Base-by-base conservation (phyloP, 192 early-diverging fungal species). In the Coemansia sp. region DNA sequence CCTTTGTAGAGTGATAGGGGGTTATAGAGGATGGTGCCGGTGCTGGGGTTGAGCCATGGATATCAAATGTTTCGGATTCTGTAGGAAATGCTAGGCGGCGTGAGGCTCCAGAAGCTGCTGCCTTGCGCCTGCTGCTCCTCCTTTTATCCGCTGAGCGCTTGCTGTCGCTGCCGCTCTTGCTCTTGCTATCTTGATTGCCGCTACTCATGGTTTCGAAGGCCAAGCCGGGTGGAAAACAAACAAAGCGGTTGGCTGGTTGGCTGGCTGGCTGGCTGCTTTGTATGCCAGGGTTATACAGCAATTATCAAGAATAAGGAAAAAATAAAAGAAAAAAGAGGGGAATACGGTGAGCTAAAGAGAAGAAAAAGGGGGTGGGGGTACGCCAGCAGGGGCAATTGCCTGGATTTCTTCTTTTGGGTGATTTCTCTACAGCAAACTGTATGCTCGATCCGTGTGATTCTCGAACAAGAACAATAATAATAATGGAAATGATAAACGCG, bases 11-110 rank as follows among this genome's bases (percentile, higher is more conserved):
- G 40, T 65, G 51, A 38, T 59, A 59, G 5, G 38, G 38, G 32
- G n/a, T 41, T 59, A 59, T 59, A 40, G 75, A 67, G 13, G 65
- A 60, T 54, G 51, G 32, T 54, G 51, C 0, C 8, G 69, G 38
- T 1, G 73, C 44, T 5, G 74, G 53, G 14, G 71, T 67, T n/a
- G 76, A 60, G 37, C 73, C 71, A 51, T 75, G 70, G 68, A 73
- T 76, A 57, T 76, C 69, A 57, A 77, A 83, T 38, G 71, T 61
- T 65, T 83, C 68, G 58, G 71, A 66, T 50, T 83, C 80, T 41
- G 76, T 72, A 17, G 64, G 62, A 46, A 83, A 71, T 25, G 61
- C 75, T 59, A 83, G 64, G 0, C 64, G 67, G 11, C 64, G 71
- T 37, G 50, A 32, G 19, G 54, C 41, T 1, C 63, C 61, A 40